Evolutionary conservation across 352 stramenopile genomes (phyloP), one percentile per base, ranked within the genome.

Genomic region (Pythium monospermum): DNA sequence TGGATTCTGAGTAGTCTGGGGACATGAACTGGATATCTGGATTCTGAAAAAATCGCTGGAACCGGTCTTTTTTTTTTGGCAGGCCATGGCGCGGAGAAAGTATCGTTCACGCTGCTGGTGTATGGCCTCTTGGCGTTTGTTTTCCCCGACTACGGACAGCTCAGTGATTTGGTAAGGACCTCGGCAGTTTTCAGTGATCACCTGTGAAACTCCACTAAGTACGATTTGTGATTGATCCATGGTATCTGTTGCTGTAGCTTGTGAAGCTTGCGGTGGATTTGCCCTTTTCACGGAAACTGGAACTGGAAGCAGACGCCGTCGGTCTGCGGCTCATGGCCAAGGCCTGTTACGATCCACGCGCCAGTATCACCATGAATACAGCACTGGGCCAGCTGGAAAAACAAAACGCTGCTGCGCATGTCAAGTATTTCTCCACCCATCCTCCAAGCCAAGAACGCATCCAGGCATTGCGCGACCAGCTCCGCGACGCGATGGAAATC

Each of bases 371-470:
- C 22, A 63, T 71, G 42, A 57, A 59, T 23, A 16, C 49, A 12
- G 47, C 46, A 19, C 42, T 60, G 12, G 49, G 51, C 4, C 6
- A 48, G 23, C 30, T 66, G 7, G 21, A 52, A 7, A 38, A 56
- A 23, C 42, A 57, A 18, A 7, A 49, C 22, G 21, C 28, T 15
- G 48, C 8, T n/a, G 53, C 59, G 3, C 44, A 76, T 18, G 49
- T 76, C 57, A 89, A 87, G 49, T 89, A 89, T 44, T 84, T 89
- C 26, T 89, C 78, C 37, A 89, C 78, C 10, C 75, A 89, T 28
- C 78, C 78, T 4, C 78, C 78, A 4, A 87, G 76, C 59, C 37
- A 64, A 7, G 78, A 89, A 42, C 73, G 78, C 31, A 56, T 87
- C n/a, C 43, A 71, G 26, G 62, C 71, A 4, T 45, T 85, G 31